Base-by-base conservation (phyloP, 2,329 filamentous ascomycete species). In the Colletotrichum truncatum region DNA sequence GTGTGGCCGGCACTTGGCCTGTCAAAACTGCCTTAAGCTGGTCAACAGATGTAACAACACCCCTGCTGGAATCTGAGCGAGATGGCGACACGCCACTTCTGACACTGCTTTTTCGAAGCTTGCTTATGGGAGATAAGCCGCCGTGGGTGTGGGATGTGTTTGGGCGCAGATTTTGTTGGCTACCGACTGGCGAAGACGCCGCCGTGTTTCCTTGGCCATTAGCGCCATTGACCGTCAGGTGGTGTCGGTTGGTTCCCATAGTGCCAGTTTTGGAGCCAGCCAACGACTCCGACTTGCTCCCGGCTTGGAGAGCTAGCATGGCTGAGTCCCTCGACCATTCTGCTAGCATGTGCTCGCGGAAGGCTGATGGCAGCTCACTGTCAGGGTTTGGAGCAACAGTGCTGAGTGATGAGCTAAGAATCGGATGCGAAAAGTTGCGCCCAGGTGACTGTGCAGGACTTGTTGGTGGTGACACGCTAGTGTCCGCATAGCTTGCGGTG, bases 291-390 rank as follows among this genome's bases (percentile, higher is more conserved):
- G 92, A 88, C 71, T 90, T 92, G 71, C 89, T 89, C 52, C 84
- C 87, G 59, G 92, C 88, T 64, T 91, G 88, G 51, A 93, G 85
- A 36, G 87, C 84, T 10, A 89, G 86, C 55, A 96, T 81, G 30
- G 91, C 92, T 12, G 83, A 79, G 21, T 97, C 94, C 73, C 90
- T 89, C 38, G 89, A 91, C 95, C 95, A 98, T 49, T 92, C 87
- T 18, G 87, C 82, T 62, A 93, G 80, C 86, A 98, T 92, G 69
- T 93, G 87, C 67, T 96, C 92, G 69, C 86, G 89, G 70, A 93
- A 87, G 26, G 82, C 84, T 14, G 81, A 76, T 0, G 93, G 91
- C 3, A 97, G 81, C 62, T 90, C 85, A n/a, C 79, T 77, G 34
- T 84, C 81, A 4, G 73, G 72, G 21, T 81, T 75, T 55, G 75